Evolutionary conservation across 2,329 filamentous ascomycete species (phyloP), one percentile per base, ranked within the genome.

Genomic region (Penicillium concentricum): DNA sequence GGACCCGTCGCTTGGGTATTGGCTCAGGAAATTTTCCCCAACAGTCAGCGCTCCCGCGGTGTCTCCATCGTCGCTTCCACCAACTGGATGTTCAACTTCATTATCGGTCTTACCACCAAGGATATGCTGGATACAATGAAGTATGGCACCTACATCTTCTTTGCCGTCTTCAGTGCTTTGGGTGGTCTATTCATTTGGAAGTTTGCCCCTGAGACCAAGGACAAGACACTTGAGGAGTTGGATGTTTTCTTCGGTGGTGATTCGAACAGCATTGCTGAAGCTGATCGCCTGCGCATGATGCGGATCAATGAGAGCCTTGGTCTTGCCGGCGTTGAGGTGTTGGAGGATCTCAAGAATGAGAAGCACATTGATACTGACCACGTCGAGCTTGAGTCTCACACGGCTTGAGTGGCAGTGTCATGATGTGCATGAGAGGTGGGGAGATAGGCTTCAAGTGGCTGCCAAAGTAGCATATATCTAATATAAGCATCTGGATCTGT

Each of bases 231-330:
- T 2, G 82, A 84, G 59, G 82, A 84, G 64, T 79, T 84, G 82
- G 87, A 90, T 63, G 78, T 87, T 53, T 67, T 71, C 67, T 73
- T 77, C 57, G 67, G 74, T 44, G 62, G 71, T 34, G 59, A 64
- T 48, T 54, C 51, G 42, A 60, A 65, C 0, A 64, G 70, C 53
- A 70, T 78, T 61, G 73, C 74, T 10, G 67, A 69, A 41, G 60
- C 69, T 30, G 70, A 76, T 60, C 62, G 73, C 46, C 85, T 88
- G 73, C 82, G 88, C 28, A 90, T 90, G 86, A 81, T 81, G n/a
- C 84, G 88, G 70, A 89, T 91, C 65, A 87, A 90, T 69, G 75
- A 78, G 32, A 87, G 90, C 65, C 85, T 91, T 59, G 88, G 88
- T 0, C 75, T 90, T 51, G 74, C 64, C 34, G 69, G 65, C 22